Conservation (phyloP, 1,284 basidiomycete species). For the Trametes versicolor region DNA sequence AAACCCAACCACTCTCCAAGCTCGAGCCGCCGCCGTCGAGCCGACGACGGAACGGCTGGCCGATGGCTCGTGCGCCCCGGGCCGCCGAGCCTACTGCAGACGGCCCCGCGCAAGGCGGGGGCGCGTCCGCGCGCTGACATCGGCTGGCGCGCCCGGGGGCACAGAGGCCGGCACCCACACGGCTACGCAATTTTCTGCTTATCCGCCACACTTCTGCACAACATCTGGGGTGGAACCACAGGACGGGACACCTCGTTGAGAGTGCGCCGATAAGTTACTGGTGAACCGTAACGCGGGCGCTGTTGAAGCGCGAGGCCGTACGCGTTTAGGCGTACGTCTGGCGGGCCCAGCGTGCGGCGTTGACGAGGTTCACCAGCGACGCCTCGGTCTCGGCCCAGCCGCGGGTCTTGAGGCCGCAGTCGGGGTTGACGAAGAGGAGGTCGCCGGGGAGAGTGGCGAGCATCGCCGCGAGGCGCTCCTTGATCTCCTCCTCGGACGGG, state of each 20-base stretch:
- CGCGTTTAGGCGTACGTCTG: conserved; percentile 75
- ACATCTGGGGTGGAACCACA: conserved; percentile 45
- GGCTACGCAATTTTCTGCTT: conserved; percentile 38
- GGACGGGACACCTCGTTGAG: conserved; percentile 45
- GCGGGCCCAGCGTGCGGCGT: conserved; percentile 91
- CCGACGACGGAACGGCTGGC: conserved; percentile 24
- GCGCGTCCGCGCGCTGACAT: conserved; percentile 15
- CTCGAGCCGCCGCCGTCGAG: conserved; percentile 11
- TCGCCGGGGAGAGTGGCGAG: conserved; percentile 81
- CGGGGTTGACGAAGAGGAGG: conserved; percentile 94
- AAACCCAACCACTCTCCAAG: conserved; percentile 29
- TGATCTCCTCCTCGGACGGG: conserved; percentile 93
- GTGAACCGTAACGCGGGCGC: conserved; percentile 64
- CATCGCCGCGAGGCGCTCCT: conserved; percentile 91
- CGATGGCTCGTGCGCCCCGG: conserved; percentile 26
- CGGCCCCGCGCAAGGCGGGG: conserved; percentile 7
- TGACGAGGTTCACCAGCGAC: conserved; percentile 89
- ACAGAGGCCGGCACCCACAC: conserved; percentile 33
- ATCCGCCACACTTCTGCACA: conserved; percentile 45
- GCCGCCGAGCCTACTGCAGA: conserved; percentile 22
- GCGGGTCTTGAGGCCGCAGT: conserved; percentile 93
- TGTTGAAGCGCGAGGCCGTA: conserved; percentile 85
- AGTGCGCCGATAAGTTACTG: conserved; percentile 51
- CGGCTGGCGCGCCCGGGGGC: conserved; percentile 15
- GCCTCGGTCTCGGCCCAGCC: conserved; percentile 97